A percentile compares a stretch with the other conserved stretches of the same genome.
These are phyloP conservation scores for Alternaria burnsii DNA, from an alignment of 2,329 filamentous ascomycete species.

Conservation along the genomic window DNA sequence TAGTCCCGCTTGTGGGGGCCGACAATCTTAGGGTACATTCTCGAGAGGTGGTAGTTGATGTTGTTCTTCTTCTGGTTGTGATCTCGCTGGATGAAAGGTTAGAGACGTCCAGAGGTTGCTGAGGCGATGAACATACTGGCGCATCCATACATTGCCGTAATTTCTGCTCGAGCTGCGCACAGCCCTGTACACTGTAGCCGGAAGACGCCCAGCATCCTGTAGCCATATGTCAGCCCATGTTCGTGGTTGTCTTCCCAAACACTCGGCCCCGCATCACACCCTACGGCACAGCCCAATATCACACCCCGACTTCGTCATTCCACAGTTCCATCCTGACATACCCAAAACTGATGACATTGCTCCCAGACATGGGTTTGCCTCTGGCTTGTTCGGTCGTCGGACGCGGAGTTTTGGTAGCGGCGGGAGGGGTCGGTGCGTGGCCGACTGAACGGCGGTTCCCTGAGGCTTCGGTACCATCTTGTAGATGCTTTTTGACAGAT, in stretches of 20 bases:
- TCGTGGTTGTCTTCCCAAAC: conserved; percentile 5
- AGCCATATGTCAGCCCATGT: conserved; percentile 26
- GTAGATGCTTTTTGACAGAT: conserved; percentile 11
- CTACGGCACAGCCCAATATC: neutral
- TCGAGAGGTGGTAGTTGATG: conserved; percentile 90
- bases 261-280: neutral
- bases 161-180: conserved; percentile 67
- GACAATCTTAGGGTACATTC: conserved; percentile 78
- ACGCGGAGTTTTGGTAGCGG: conserved; percentile 71
- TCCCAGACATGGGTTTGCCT: conserved; percentile 70
- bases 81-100: conserved; percentile 59
- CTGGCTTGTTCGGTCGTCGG: conserved; percentile 68
- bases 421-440: conserved; percentile 61
- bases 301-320: neutral
- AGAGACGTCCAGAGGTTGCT: neutral
- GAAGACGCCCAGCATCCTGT: conserved; percentile 85
- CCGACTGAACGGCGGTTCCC: conserved; percentile 43
- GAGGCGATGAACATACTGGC: conserved; percentile 62
- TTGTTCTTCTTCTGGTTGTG: conserved; percentile 70
- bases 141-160: conserved; percentile 80
- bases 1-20: conserved; percentile 73
- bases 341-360: conserved; percentile 73
- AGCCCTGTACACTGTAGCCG: conserved; percentile 71
- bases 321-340: conserved; percentile 46
- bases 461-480: conserved; percentile 51